phyloP scores from a whole-genome alignment of 768 basidiomycete species.

The Exsudoporus frostii region DNA sequence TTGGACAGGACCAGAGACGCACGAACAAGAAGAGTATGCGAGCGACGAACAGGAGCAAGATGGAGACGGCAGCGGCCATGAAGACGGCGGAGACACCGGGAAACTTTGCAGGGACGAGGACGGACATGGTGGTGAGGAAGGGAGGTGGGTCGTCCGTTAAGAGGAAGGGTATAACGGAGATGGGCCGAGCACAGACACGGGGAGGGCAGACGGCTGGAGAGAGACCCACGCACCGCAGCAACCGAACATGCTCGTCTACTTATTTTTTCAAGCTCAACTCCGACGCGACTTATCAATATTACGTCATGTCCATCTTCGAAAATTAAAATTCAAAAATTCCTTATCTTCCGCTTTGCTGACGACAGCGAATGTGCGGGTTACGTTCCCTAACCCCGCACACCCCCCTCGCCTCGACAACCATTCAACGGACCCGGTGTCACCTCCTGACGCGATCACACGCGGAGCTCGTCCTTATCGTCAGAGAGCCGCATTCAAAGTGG shows the following conservation, averaged over 20 bases:
- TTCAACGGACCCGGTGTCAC: too few relatives aligned
- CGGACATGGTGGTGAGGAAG: slow-evolving; percentile 23
- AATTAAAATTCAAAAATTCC: neutral
- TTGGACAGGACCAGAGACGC: slow-evolving; percentile 28
- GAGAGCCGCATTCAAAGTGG: neutral
- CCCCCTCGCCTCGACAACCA: too few relatives aligned
- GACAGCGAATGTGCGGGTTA: too few relatives aligned
- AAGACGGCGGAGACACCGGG: slow-evolving; percentile 30
- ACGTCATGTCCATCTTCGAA: neutral
- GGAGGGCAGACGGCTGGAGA: slow-evolving; percentile 9
- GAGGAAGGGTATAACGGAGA: slow-evolving; percentile 21
- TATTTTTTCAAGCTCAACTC: slow-evolving; percentile 27
- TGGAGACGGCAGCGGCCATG: slow-evolving; percentile 30
- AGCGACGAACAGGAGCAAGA: slow-evolving; percentile 29
- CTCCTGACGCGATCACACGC: neutral
- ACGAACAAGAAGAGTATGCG: slow-evolving; percentile 27
- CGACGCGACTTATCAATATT: slow-evolving; percentile 19
- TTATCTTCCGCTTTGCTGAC: too few relatives aligned
- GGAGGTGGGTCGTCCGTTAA: slow-evolving; percentile 12
- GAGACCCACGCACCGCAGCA: slow-evolving; percentile 20
- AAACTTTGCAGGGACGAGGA: slow-evolving; percentile 30
- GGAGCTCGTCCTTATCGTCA: neutral
- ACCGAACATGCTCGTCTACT: slow-evolving; percentile 8
- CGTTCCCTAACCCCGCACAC: too few relatives aligned
- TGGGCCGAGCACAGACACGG: slow-evolving; percentile 20